Conservation (phyloP, 2,329 filamentous ascomycete species). For the Aspergillus fumigatiaffinis region DNA sequence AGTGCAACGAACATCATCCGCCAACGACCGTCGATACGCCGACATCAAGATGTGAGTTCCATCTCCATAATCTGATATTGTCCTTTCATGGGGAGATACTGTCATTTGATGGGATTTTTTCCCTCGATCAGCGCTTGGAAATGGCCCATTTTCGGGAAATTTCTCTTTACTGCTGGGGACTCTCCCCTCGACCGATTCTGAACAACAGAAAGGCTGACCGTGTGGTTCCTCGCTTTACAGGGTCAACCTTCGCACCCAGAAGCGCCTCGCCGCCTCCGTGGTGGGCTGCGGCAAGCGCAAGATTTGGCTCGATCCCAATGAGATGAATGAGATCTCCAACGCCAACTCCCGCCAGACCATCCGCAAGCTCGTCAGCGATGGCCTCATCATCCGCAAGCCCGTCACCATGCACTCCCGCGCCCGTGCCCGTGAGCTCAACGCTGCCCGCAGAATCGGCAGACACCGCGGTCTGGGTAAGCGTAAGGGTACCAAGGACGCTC, state of each 20-base stretch:
- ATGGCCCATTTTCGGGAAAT: conserved; percentile 6
- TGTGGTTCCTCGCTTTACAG: conserved; percentile 50
- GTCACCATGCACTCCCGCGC: conserved; percentile 99
- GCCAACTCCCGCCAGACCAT: conserved; percentile 99
- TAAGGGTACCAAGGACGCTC: conserved; percentile 99
- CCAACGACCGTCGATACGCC: conserved; percentile 45
- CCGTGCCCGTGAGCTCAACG: conserved; percentile 91
- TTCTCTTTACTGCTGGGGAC: not conserved
- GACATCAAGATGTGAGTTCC: conserved; percentile 45
- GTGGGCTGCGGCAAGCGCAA: conserved; percentile 99
- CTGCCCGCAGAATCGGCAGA: conserved; percentile 88
- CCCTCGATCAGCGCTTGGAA: conserved; percentile 6
- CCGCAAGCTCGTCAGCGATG: conserved; percentile 99
- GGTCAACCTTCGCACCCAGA: conserved; percentile 99
- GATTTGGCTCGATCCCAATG: conserved; percentile 99
- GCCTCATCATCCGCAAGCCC: conserved; percentile 99
- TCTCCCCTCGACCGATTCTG: conserved; percentile 13
- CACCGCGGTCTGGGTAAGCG: conserved; percentile 99
- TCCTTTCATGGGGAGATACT: conserved; percentile 15
- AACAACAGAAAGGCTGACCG: conserved; percentile 29
- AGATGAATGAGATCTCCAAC: conserved; percentile 98
- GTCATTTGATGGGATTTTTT: conserved; percentile 16
- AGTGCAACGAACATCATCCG: conserved; percentile 43
- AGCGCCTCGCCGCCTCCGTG: conserved; percentile 98
- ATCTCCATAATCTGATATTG: conserved; percentile 23